Conservation (phyloP, 2,329 filamentous ascomycete species). For the Colletotrichum lindemuthianum region DNA sequence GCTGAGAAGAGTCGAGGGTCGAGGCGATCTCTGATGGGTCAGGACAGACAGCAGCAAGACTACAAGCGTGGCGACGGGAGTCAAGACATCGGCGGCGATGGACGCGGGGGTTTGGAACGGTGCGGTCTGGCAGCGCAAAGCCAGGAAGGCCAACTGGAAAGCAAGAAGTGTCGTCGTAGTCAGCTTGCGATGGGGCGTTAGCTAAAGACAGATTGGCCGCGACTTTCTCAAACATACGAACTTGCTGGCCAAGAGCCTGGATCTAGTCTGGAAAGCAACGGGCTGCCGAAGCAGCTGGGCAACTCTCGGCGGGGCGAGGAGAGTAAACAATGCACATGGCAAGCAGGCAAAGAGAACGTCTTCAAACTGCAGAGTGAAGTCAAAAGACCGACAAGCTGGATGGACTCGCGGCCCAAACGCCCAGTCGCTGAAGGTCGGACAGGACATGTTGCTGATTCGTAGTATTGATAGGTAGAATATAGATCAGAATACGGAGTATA, state of each 20-base stretch:
- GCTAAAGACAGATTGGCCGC: not conserved
- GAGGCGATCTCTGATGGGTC: slow-evolving; percentile 38
- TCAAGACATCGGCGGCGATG: slow-evolving; percentile 38
- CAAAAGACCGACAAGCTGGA: slow-evolving; percentile 40
- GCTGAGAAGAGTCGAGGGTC: slow-evolving; percentile 40
- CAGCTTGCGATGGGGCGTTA: slow-evolving; percentile 14
- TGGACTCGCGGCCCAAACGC: slow-evolving; percentile 40
- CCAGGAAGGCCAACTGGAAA: slow-evolving; percentile 36
- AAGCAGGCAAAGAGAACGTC: slow-evolving; percentile 41
- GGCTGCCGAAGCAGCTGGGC: slow-evolving; percentile 12
- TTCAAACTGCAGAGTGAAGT: slow-evolving; percentile 43
- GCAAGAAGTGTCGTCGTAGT: slow-evolving; percentile 28
- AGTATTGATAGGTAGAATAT: too few relatives aligned
- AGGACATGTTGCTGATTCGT: slow-evolving; percentile 1
- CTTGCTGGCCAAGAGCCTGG: slow-evolving; percentile 31
- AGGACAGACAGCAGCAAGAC: slow-evolving; percentile 36
- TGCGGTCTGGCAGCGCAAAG: slow-evolving; percentile 23
- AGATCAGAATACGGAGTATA: too few relatives aligned
- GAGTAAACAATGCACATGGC: slow-evolving; percentile 37
- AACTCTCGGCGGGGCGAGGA: slow-evolving; percentile 32
- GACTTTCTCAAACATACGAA: slow-evolving; percentile 26
- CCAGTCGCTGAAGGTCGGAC: slow-evolving; percentile 20
- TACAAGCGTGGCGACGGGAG: slow-evolving; percentile 29
- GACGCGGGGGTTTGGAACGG: slow-evolving; percentile 35
- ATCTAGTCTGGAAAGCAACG: slow-evolving; percentile 8